Percentiles rank a stretch among this genome's conserved stretches.
Evolutionary conservation across 1,139 yeast genomes (phyloP).

Genomic region (Suhomyces taliae): DNA sequence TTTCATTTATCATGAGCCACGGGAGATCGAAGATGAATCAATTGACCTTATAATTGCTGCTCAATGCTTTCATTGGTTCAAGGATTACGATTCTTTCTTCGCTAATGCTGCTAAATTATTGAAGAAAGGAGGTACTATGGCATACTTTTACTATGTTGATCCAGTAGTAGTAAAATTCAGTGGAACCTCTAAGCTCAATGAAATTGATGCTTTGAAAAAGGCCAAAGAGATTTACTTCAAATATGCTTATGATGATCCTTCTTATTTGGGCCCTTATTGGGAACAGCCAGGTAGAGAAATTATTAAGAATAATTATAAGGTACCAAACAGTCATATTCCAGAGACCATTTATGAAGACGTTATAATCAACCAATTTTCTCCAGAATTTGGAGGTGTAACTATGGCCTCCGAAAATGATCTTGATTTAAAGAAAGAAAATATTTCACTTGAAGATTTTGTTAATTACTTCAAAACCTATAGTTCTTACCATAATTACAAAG

Average conservation of each 20-base stretch:
- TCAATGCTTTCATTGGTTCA: constrained; percentile 49
- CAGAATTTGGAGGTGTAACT: constrained; percentile 16
- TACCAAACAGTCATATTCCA: constrained; percentile 37
- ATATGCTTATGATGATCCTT: constrained; percentile 38
- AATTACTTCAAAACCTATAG: constrained; percentile 41
- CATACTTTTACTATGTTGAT: constrained; percentile 47
- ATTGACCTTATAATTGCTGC: constrained; percentile 46
- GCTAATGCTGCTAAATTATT: constrained; percentile 28
- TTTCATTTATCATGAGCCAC: constrained; percentile 19
- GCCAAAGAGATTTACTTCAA: constrained; percentile 30
- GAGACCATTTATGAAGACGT: constrained; percentile 27
- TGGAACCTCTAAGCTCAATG: constrained; percentile 20
- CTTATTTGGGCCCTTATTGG: constrained; percentile 44
- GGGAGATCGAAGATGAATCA: constrained; percentile 18
- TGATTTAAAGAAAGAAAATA: constrained; percentile 22
- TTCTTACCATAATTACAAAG: constrained; percentile 35
- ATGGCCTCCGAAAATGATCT: constrained; percentile 23
- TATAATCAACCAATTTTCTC: constrained; percentile 26
- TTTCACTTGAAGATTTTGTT: constrained; percentile 25
- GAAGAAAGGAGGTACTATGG: constrained; percentile 39
- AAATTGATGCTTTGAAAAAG: constrained; percentile 20
- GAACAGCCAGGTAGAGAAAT: constrained; percentile 46
- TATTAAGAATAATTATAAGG: constrained; percentile 27
- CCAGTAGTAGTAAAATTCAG: constrained; percentile 34
- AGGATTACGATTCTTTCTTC: constrained; percentile 37